Percentiles rank a stretch among this genome's conserved stretches.
These are phyloP conservation scores for Cucurbita moschata DNA, from an alignment of 306 rosid species.

Conservation along the genomic window DNA sequence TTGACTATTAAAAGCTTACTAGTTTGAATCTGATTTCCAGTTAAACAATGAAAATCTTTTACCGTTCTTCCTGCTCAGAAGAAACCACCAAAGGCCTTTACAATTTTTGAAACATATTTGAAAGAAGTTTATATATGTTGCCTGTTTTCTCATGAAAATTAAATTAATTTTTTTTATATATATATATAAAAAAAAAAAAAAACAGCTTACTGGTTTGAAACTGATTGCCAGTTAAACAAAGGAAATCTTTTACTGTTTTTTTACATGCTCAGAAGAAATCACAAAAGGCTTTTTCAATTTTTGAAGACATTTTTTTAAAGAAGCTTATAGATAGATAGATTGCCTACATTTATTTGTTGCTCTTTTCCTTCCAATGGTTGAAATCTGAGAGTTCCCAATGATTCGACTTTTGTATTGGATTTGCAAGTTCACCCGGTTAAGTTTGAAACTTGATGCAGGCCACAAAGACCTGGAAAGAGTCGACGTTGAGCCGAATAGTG, in stretches of 20 bases:
- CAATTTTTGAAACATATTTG: neutral
- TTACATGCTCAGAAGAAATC: neutral
- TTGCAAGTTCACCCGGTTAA: neutral
- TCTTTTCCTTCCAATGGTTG: neutral
- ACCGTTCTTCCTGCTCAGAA: no score
- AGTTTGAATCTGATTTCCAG: neutral
- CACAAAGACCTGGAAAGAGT: slow-evolving; percentile 79
- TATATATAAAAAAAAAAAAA: no score
- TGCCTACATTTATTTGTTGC: neutral
- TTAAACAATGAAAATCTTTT: no score
- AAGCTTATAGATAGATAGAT: neutral
- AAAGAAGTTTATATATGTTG: neutral
- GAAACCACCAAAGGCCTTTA: neutral
- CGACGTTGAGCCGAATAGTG: slow-evolving; percentile 74
- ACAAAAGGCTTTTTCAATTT: neutral
- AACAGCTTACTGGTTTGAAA: neutral
- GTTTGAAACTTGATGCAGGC: slow-evolving; percentile 28
- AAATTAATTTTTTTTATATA: no score
- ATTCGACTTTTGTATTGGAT: neutral
- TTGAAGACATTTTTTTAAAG: neutral
- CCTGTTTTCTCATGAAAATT: neutral
- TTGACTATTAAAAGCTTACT: neutral
- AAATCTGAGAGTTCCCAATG: neutral
- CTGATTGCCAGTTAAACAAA: neutral
- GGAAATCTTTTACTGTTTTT: neutral